phyloP scores from a whole-genome alignment of 176 grass and related monocot genomes.

The Stipa capillata region DNA sequence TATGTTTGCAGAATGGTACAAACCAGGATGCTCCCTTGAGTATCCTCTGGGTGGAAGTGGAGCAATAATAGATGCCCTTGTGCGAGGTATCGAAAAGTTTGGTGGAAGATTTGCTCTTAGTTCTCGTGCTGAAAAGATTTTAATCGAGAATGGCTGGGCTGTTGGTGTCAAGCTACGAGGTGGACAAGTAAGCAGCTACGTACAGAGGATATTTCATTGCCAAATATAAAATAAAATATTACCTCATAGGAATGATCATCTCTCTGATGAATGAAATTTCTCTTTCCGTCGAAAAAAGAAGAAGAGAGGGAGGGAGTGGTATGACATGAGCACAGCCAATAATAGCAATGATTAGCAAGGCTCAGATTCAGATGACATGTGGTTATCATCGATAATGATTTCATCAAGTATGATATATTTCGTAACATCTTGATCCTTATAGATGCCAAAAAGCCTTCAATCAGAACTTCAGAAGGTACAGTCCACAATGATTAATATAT shows the following conservation, averaged over 20 bases:
- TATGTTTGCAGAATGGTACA: slow-evolving; percentile 99
- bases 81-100: slow-evolving; percentile 74
- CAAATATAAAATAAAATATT: background rate
- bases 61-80: slow-evolving; percentile 69
- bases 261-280: background rate
- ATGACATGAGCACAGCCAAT: background rate
- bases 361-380: slow-evolving; percentile 2
- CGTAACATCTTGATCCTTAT: slow-evolving; percentile 1
- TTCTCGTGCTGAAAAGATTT: slow-evolving; percentile 70
- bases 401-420: background rate
- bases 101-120: slow-evolving; percentile 68
- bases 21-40: slow-evolving; percentile 70
- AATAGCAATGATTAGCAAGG: background rate
- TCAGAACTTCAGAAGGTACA: background rate
- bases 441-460: background rate
- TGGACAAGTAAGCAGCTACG: slow-evolving; percentile 46
- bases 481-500: background rate
- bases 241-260: background rate
- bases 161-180: slow-evolving; percentile 77
- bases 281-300: background rate
- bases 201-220: background rate
- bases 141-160: slow-evolving; percentile 78
- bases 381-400: slow-evolving; percentile 6
- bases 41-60: slow-evolving; percentile 72
- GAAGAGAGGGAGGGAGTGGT: background rate